These are phyloP conservation scores for Solanum virginianum DNA, from an alignment of 257 asterid genomes.

Conservation along the genomic window DNA sequence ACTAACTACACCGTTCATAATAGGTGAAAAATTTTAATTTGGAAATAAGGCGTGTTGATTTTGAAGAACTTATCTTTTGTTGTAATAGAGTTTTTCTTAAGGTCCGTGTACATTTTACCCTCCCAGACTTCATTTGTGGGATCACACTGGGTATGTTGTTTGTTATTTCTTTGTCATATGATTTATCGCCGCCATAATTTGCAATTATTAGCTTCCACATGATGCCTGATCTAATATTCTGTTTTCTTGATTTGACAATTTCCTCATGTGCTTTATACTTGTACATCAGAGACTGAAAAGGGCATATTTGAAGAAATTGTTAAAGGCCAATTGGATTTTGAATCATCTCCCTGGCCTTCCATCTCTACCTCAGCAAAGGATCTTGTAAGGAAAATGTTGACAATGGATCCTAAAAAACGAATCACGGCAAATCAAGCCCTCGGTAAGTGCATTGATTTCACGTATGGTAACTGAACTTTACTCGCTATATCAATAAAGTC, in stretches of 20 bases:
- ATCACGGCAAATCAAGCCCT: conserved; percentile 29
- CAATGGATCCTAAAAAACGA: conserved; percentile 19
- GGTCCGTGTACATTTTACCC: no score
- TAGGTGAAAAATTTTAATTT: not conserved
- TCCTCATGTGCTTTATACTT: not conserved
- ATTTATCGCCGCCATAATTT: not conserved
- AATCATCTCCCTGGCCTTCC: conserved; percentile 35
- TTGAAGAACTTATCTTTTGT: not conserved
- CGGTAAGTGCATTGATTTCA: conserved; percentile 7
- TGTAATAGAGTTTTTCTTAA: not conserved
- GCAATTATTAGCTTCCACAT: not conserved
- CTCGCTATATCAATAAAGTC: not conserved
- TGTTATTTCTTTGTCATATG: no score
- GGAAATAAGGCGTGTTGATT: not conserved
- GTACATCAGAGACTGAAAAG: conserved; percentile 19
- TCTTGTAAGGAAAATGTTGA: conserved; percentile 27
- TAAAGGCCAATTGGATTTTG: conserved; percentile 19
- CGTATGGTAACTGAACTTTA: not conserved
- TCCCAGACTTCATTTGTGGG: no score
- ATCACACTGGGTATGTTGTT: no score
- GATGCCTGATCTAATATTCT: not conserved
- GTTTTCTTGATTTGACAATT: not conserved
- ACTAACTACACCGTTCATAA: not conserved
- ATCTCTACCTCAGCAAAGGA: conserved; percentile 36
- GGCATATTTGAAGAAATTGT: conserved; percentile 21